A percentile compares a stretch with the other conserved stretches of the same genome.
Conservation (phyloP, 2,329 filamentous ascomycete species). For the Nemania sp. region DNA sequence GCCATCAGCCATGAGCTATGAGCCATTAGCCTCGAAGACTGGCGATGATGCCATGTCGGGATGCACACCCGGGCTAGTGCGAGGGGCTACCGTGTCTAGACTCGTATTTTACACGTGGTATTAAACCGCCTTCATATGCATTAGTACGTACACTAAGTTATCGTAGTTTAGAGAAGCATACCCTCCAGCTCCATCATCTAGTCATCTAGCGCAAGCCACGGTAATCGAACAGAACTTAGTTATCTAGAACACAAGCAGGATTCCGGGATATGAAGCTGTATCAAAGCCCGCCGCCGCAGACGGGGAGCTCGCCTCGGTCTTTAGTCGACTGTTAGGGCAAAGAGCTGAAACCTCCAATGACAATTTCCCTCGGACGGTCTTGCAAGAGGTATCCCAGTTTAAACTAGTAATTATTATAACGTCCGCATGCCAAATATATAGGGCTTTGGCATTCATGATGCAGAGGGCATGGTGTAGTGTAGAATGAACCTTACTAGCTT, state of each 20-base stretch:
- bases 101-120: constrained; percentile 1
- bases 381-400: background rate
- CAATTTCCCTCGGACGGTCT: background rate
- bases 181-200: background rate
- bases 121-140: background rate
- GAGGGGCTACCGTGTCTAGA: background rate
- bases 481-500: background rate
- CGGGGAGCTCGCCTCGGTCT: background rate
- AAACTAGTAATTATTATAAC: no score
- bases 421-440: no score
- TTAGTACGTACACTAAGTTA: background rate
- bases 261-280: background rate
- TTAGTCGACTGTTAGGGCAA: background rate
- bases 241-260: no score
- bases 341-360: background rate
- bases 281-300: background rate
- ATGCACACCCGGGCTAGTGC: background rate
- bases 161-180: background rate
- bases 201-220: constrained; percentile 6
- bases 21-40: background rate
- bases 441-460: no score
- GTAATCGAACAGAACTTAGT: background rate
- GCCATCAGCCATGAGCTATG: no score
- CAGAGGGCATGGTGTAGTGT: background rate
- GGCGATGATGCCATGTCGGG: background rate